Conservation (phyloP, 2,329 filamentous ascomycete genomes). For the Trichoderma sp. region DNA sequence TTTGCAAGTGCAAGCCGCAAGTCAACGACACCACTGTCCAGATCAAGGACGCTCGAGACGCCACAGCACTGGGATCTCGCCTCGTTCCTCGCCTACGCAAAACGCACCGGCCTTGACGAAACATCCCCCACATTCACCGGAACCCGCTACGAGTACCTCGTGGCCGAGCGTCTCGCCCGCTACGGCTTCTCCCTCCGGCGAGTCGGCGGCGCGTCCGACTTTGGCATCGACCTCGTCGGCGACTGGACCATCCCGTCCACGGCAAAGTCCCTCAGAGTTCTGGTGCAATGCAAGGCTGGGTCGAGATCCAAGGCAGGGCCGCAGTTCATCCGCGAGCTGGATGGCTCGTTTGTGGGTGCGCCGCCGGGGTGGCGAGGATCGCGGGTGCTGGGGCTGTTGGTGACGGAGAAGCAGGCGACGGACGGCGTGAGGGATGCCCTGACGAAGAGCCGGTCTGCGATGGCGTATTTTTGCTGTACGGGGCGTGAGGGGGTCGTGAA, state of each 20-base stretch:
- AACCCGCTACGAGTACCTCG: constrained; percentile 76
- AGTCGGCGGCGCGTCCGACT: constrained; percentile 66
- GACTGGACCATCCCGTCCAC: constrained; percentile 60
- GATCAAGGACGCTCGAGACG: not conserved
- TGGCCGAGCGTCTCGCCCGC: constrained; percentile 54
- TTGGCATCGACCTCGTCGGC: constrained; percentile 74
- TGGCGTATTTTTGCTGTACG: constrained; percentile 69
- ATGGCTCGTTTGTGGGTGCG: constrained; percentile 74
- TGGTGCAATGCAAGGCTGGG: constrained; percentile 71
- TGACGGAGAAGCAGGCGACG: constrained; percentile 69
- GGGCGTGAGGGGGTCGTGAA: constrained; percentile 54
- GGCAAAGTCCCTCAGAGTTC: constrained; percentile 45
- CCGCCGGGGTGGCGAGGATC: constrained; percentile 70
- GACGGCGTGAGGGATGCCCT: constrained; percentile 76
- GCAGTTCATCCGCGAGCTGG: constrained; percentile 69
- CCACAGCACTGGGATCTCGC: constrained; percentile 62
- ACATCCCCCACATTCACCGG: constrained; percentile 66
- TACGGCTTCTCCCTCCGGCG: constrained; percentile 67
- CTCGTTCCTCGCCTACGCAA: constrained; percentile 66
- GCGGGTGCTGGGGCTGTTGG: constrained; percentile 70
- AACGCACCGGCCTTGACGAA: constrained; percentile 55
- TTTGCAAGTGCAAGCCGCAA: constrained; percentile 5
- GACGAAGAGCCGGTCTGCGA: constrained; percentile 64
- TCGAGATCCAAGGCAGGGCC: constrained; percentile 52
- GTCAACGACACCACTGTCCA: not conserved